Base-by-base conservation (phyloP, 192 early-diverging fungal genomes). In the Dissophora ornata region DNA sequence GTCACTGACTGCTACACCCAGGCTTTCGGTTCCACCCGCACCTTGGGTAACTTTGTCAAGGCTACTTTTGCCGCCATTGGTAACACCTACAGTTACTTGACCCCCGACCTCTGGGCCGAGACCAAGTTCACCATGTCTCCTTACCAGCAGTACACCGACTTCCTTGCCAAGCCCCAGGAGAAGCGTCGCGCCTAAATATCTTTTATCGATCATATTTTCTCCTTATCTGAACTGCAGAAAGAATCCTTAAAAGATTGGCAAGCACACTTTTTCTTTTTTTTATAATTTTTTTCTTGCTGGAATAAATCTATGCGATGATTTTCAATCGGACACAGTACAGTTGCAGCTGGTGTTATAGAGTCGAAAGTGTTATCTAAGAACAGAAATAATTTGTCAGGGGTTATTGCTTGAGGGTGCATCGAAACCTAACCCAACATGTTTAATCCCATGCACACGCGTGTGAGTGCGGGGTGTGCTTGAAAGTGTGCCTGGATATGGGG, bases 31-130 rank as follows among this genome's bases (percentile, higher is more conserved):
- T 94, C 94, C 74, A 98, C 97, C 90, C 93, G 91, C 83, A 98
- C 97, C 74, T 92, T 96, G 62, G 97, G 97, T 79, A 98, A 98
- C 95, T 97, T 97, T 79, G 94, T 98, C 85, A 98, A 98, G 94
- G 97, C 97, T 65, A 92, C 93, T 73, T 98, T 98, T 86, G 89
- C 91, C 82, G 97, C 95, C 81, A 96, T 98, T 83, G 87, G 90
- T 81, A 92, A 94, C 89, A 98, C 95, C 81, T 98, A 98, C 90
- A 91, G 90, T 79, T 98, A 91, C 94, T 86, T 98, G 79, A 95
- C 95, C 64, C 97, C 97, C 62, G 96, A 97, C 80, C 90, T 97
- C 65, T 98, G 97, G 97, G 86, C 86, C 63, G 93, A 96, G 88
- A 93, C 90, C 57, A 87, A 81, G 71, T 93, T 97, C 90, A 81